Base-by-base conservation (phyloP, 768 basidiomycete species). In the Collybiopsis confluens region DNA sequence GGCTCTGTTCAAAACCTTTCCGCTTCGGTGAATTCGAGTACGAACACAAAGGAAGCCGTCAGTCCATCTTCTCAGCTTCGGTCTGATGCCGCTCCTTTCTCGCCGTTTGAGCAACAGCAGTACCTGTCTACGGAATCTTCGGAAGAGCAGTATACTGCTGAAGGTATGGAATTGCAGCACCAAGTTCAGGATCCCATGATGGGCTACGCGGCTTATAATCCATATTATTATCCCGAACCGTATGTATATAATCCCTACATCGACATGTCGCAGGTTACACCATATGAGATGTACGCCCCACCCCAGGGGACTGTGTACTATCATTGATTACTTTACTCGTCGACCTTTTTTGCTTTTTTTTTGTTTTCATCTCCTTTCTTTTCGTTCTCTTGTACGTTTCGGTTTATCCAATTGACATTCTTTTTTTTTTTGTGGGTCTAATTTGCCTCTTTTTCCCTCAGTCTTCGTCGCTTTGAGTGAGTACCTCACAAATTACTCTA, bases 141-240 rank as follows among this genome's bases (percentile, higher is more conserved):
- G 9, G 69, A 70, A 37, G 62, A 58, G 30, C 62, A 51, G 37
- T 69, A 68, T 50, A 63, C 59, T 45, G 61, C 56, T 48, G 65
- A 65, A 6, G 43, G 56, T 58, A 49, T 64, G 61, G 51, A 64
- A 57, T 52, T 43, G 23, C 52, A 42, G 43, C 59, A 69, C 45
- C 70, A 65, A 24, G 59, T 62, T 15, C 57, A 69, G 60, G 68
- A 62, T 47, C 55, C 64, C 45, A 71, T 82, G 75, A 77, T 83
- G 71, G 68, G 69, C 44, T 88, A 87, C 52, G 62, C 78, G 21
- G 65, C 76, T n/a, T 87, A 88, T 38, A 76, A 80, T 60, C 76
- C 74, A 37, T 88, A 88, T 71, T 90, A 86, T 67, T 87, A 85
- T 66, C 83, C 85, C 21, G 84, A 86, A 47, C 75, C 78, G 56